Base-by-base conservation (phyloP, 1,139 yeast species). In the Kodamaea ohmeri region DNA sequence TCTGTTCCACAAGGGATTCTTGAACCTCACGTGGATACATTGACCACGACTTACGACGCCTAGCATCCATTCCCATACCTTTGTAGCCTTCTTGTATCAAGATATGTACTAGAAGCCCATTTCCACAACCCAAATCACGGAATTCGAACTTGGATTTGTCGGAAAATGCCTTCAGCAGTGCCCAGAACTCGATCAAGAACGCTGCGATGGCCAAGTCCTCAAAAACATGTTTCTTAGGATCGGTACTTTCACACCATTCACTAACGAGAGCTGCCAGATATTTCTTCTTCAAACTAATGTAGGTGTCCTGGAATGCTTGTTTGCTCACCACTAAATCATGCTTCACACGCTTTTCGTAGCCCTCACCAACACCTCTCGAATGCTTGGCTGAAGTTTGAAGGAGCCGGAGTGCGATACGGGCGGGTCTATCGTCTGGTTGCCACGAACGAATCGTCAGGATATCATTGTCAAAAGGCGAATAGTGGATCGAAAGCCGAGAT, bases 171-270 rank as follows among this genome's bases (percentile, higher is more conserved):
- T 82, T 85, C 41, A 77, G 76, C 33, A 72, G 65, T 6, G 64
- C 65, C 97, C 97, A 90, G 27, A 87, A 71, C 57, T 87, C 96
- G n/a, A 90, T 84, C 42, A 92, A 67, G 51, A 90, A 92, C 0
- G 97, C 96, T 0, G 97, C 97, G 49, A 92, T 90, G 2, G 96
- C 95, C 40, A 92, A 74, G 56, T 92, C 98, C 65, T 92, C 98
- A 63, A 90, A 92, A 0, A 90, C 97, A 61, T 92, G 98, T 58
- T 92, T 92, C 50, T 82, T 77, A 1, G 97, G 97, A 59, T 92
- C 97, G 2, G 98, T 92, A 32, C 83, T 80, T 60, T 92, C 98
- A 15, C 73, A 79, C 98, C 98, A 92, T 49, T 73, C 76, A 28
- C 81, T 84, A n/a, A 89, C 90, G 38, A 90, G 63, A 15, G 67